Evolutionary conservation across 176 grass and related monocot genomes (phyloP).

Genomic region (maize (Zea mays)): Zm-B73-REFERENCE-NAM-5.0 NC_050099.1:169180501-169181000

Average conservation of each 20-base stretch:
- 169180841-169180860: constrained; percentile 41
- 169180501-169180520: not conserved
- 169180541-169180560: too few relatives aligned
- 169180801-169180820: constrained; percentile 21
- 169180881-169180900: constrained; percentile 36
- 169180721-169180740: not conserved
- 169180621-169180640: too few relatives aligned
- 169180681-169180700: too few relatives aligned
- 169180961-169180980: too few relatives aligned
- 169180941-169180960: constrained; percentile 26
- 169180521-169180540: not conserved
- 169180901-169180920: constrained; percentile 26
- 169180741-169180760: too few relatives aligned
- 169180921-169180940: constrained; percentile 47
- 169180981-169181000: too few relatives aligned
- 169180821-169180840: not conserved
- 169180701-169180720: too few relatives aligned
- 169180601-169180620: not conserved
- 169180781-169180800: too few relatives aligned
- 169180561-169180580: not conserved
- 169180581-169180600: not conserved
- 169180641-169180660: not conserved
- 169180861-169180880: constrained; percentile 38
- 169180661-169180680: not conserved
- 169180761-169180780: constrained; percentile 4